Base-by-base conservation (phyloP, 163 green algal genomes). In the Scenedesmus sp. region DNA sequence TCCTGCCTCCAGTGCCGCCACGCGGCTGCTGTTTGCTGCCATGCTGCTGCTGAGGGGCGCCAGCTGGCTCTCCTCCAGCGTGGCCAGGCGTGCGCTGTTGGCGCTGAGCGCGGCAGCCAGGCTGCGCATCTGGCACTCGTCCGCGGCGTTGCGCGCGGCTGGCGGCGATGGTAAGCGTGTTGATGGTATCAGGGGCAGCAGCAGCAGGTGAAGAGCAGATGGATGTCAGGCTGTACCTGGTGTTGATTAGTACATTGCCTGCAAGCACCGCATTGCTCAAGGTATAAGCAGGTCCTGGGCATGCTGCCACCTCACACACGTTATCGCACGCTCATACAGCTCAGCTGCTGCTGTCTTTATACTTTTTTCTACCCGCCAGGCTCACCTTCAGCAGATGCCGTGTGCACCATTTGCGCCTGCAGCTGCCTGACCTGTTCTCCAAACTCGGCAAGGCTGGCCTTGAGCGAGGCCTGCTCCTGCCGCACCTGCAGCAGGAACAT, bases 351-450 rank as follows among this genome's bases (percentile, higher is more conserved):
- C 6, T 76, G 26, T 52, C 4, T 79, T 2, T 15, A 52, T 7
- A 46, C 34, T 46, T 46, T 46, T 46, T 46, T 46, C 0, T 46
- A 46, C 34, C 34, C 5, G 3, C 23, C 13, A 79, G 0, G 70
- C 70, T 79, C 70, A 90, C 86, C 54, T 84, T 79, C 55, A 20
- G 34, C 62, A 26, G 67, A 84, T 5, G 55, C 55, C 70, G 74
- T 67, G 52, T 67, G 46, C 67, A 73, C 18, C 67, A 84, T 20
- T 23, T 90, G 86, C 34, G 67, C 54, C 55, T 90, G 15, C 46
- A 90, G 59, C 52, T 90, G 86, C 26, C 54, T 56, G 70, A 73
- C 84, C 86, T 84, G 66, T 8, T 90, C 86, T 20, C 18, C 23
- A 70, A 70, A 73, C 4, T 20, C 67, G n/a, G 86, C 13, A 13